A percentile compares a stretch with the other conserved stretches of the same genome.
Conservation (phyloP, 2,329 filamentous ascomycete genomes). For the Fusarium chuoi region DNA sequence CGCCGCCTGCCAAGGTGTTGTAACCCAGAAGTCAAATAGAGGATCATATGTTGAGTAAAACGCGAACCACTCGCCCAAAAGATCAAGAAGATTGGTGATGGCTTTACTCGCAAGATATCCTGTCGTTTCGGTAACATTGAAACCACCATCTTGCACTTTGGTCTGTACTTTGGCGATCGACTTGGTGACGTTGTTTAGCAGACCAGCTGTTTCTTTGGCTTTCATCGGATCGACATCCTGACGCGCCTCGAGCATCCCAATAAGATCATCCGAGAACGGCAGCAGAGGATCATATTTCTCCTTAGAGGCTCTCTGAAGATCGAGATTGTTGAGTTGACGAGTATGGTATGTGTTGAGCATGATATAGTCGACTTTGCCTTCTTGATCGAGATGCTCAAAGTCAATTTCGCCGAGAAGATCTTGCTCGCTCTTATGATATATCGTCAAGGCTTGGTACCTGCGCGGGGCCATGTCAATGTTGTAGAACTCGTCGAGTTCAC, state of each 20-base stretch:
- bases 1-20: slow-evolving; percentile 20
- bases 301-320: slow-evolving; percentile 1
- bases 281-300: not conserved
- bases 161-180: slow-evolving; percentile 6
- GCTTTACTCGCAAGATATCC: slow-evolving; percentile 25
- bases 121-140: slow-evolving; percentile 26
- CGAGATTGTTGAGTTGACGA: slow-evolving; percentile 20
- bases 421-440: slow-evolving; percentile 19
- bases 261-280: slow-evolving; percentile 5
- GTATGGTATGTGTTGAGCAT: slow-evolving; percentile 30
- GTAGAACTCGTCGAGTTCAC: slow-evolving; percentile 21
- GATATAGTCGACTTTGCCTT: slow-evolving; percentile 30
- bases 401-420: slow-evolving; percentile 9
- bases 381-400: slow-evolving; percentile 22
- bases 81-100: slow-evolving; percentile 1
- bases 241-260: slow-evolving; percentile 22
- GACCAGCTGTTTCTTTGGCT: slow-evolving; percentile 10
- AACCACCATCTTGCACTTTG: slow-evolving; percentile 9
- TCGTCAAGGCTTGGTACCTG: slow-evolving; percentile 1
- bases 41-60: slow-evolving; percentile 35
- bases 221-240: slow-evolving; percentile 32
- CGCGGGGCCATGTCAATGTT: slow-evolving; percentile 21
- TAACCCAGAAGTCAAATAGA: slow-evolving; percentile 31
- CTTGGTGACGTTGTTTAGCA: slow-evolving; percentile 24
- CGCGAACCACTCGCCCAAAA: slow-evolving; percentile 16